Conservation (phyloP, 164 flowering plant genomes). For the Umbilicus rupestris region DNA sequence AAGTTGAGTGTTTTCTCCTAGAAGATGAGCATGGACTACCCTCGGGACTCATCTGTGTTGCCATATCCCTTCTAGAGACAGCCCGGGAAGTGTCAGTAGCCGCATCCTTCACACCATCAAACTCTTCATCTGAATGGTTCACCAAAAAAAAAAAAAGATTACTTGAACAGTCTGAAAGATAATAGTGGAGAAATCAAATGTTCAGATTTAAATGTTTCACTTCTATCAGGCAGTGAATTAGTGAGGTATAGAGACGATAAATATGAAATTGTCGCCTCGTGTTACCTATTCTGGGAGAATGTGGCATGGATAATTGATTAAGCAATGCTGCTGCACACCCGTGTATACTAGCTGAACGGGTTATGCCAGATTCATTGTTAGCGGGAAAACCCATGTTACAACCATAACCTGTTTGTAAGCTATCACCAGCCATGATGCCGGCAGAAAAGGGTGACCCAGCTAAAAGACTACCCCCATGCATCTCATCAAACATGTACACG, state of each 20-base stretch:
- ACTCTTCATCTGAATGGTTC: slow-evolving; percentile 36
- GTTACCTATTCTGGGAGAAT: slow-evolving; percentile 27
- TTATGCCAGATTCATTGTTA: slow-evolving; percentile 50
- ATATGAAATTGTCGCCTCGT: too few species aligned
- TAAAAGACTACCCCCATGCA: slow-evolving; percentile 26
- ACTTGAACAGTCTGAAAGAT: slow-evolving; percentile 4
- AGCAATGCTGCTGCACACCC: slow-evolving; percentile 57
- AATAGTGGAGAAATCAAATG: not conserved
- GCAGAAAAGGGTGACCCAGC: slow-evolving; percentile 59
- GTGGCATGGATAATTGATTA: slow-evolving; percentile 17
- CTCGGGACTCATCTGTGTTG: slow-evolving; percentile 96
- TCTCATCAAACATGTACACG: slow-evolving; percentile 40
- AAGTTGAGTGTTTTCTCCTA: slow-evolving; percentile 29
- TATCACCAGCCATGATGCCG: slow-evolving; percentile 42
- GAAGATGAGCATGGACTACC: slow-evolving; percentile 60
- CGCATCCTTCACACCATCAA: slow-evolving; percentile 42
- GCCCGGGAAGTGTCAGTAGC: slow-evolving; percentile 41
- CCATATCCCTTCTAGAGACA: slow-evolving; percentile 84
- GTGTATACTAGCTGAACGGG: slow-evolving; percentile 74
- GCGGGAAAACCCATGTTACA: slow-evolving; percentile 22
- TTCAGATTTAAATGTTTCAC: not conserved
- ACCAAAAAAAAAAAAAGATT: slow-evolving; percentile 2
- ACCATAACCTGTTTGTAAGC: slow-evolving; percentile 20
- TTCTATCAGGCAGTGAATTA: not conserved
- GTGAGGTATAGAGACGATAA: not conserved